phyloP scores from a whole-genome alignment of 345 rosid genomes.

The Psidium guajava region DNA sequence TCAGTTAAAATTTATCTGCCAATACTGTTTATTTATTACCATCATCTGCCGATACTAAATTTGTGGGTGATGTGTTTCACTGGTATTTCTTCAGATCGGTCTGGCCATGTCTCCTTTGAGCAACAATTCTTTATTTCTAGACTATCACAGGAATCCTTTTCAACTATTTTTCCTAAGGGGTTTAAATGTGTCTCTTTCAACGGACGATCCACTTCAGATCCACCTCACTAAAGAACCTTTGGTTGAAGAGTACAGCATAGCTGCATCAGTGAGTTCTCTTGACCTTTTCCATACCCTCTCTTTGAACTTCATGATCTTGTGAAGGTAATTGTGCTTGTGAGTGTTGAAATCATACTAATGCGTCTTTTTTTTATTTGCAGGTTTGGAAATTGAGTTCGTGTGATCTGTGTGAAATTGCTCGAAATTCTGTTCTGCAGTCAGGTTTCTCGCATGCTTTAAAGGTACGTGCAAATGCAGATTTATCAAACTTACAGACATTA shows the following conservation, averaged over 20 bases:
- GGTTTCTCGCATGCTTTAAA: slow-evolving; percentile 98
- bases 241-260: slow-evolving; percentile 97
- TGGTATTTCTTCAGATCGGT: slow-evolving; percentile 54
- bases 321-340: not conserved
- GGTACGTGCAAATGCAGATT: slow-evolving; percentile 22
- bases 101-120: slow-evolving; percentile 99
- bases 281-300: not conserved
- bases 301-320: not conserved
- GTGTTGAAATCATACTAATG: not conserved
- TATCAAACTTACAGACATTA: not conserved
- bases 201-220: slow-evolving; percentile 97
- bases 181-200: slow-evolving; percentile 92
- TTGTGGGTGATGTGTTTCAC: slow-evolving; percentile 5
- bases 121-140: slow-evolving; percentile 95
- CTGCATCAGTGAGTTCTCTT: slow-evolving; percentile 76
- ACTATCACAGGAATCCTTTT: slow-evolving; percentile 90
- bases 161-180: slow-evolving; percentile 91
- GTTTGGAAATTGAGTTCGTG: slow-evolving; percentile 98
- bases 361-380: too few relatives aligned
- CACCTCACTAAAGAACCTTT: slow-evolving; percentile 95
- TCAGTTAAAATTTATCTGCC: not conserved
- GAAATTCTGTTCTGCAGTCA: slow-evolving; percentile 96
- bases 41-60: not conserved
- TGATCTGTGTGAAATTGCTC: slow-evolving; percentile 96
- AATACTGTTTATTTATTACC: not conserved